Evolutionary conservation across 306 rosid genomes (phyloP).

Genomic region (Pterocarpus santalinus): DNA sequence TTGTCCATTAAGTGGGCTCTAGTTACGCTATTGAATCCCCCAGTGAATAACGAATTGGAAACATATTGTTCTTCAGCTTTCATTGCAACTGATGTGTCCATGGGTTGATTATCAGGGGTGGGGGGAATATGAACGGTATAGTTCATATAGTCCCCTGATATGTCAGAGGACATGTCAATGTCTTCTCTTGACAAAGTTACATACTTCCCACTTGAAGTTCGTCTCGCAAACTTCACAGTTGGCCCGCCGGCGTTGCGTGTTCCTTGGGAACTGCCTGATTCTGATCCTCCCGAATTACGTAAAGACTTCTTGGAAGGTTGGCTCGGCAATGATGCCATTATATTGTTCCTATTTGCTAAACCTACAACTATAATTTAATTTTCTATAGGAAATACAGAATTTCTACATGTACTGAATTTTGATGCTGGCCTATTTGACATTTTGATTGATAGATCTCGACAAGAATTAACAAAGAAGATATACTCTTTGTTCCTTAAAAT

Average conservation of each 20-base stretch:
- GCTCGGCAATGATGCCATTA: constrained; percentile 63
- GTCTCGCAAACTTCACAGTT: constrained; percentile 76
- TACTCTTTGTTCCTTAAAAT: neutral
- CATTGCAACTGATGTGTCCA: constrained; percentile 73
- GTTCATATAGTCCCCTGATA: constrained; percentile 79
- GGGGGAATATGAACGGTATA: constrained; percentile 95
- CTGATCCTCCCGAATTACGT: constrained; percentile 62
- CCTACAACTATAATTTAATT: neutral
- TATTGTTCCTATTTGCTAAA: neutral
- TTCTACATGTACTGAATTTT: neutral
- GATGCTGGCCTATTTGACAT: neutral
- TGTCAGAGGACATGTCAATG: constrained; percentile 79
- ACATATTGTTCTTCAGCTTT: constrained; percentile 96
- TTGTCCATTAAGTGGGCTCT: constrained; percentile 94
- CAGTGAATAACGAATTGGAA: constrained; percentile 84
- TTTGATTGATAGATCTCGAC: neutral
- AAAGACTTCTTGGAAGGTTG: constrained; percentile 74
- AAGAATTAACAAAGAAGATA: neutral
- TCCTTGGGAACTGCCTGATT: constrained; percentile 53
- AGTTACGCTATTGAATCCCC: constrained; percentile 90
- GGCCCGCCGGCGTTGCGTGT: constrained; percentile 56
- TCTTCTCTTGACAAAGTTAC: constrained; percentile 88
- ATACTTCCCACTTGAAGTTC: constrained; percentile 89
- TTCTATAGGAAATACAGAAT: neutral
- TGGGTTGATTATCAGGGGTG: constrained; percentile 87